Evolutionary conservation across 768 basidiomycete genomes (phyloP).

Genomic region (Kondoa subrosea): DNA sequence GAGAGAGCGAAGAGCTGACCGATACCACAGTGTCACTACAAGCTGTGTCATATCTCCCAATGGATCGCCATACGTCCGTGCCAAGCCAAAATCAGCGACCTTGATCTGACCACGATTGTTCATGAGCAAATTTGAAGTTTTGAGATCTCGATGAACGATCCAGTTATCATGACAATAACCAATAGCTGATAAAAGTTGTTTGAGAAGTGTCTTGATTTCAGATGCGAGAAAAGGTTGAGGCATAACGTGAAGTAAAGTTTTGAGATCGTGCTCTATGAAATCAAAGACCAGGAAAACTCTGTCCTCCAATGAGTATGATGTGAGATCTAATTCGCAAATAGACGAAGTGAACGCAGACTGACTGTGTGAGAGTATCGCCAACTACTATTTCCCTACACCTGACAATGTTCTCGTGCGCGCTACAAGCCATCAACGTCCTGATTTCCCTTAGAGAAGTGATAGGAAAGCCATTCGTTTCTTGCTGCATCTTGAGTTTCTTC

Average conservation of each 20-base stretch:
- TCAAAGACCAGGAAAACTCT: constrained; percentile 81
- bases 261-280: constrained; percentile 98
- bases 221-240: constrained; percentile 90
- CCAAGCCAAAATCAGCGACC: constrained; percentile 94
- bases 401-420: constrained; percentile 66
- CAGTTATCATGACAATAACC: constrained; percentile 87
- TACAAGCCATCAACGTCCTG: constrained; percentile 85
- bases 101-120: constrained; percentile 98
- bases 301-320: background rate
- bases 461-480: constrained; percentile 96
- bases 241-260: constrained; percentile 85
- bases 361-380: constrained; percentile 97
- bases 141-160: constrained; percentile 94
- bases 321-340: background rate
- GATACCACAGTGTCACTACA: constrained; percentile 96
- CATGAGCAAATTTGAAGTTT: constrained; percentile 95
- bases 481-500: constrained; percentile 94
- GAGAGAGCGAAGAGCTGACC: constrained; percentile 40
- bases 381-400: constrained; percentile 94
- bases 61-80: constrained; percentile 88
- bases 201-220: constrained; percentile 91
- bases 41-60: constrained; percentile 93
- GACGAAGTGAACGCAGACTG: background rate
- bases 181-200: constrained; percentile 82
- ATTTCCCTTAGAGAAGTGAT: constrained; percentile 91